Base-by-base conservation (phyloP, 2,329 filamentous ascomycete genomes). In the Trichoderma asperellum region DNA sequence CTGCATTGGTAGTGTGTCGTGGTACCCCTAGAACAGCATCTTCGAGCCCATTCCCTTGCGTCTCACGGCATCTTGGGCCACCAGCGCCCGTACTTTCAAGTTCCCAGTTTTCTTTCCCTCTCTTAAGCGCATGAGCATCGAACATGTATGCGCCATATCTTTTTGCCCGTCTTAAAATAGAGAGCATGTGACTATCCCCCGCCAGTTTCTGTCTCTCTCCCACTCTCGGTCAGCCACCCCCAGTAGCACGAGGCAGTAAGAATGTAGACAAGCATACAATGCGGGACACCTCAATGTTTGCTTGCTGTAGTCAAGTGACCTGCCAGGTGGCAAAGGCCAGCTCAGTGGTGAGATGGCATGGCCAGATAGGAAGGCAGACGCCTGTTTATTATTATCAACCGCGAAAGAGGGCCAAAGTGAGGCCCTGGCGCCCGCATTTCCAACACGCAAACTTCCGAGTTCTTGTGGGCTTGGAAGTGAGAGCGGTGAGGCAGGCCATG, bases 361-460 rank as follows among this genome's bases (percentile, higher is more conserved):
- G n/a, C n/a, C 11, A 49, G 40, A 47, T 12, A 34, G 43, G 60
- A 52, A 62, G 27, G 18, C 18, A 62, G 11, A 35, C 14, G 14
- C 18, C 21, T 35, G 18, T 52, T 14, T 61, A 32, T 49, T 34
- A 53, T 11, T 57, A 34, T 52, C 11, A 27, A 6, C 47, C 10
- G 21, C 16, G 40, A 59, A 29, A 35, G 14, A 68, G 58, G 57
- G 66, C 66, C 66, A 68, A 62, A 34, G 29, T 53, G 62, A 65
- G 62, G 37, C 24, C 52, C 62, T 24, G 35, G 56, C 47, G 21
- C 34, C 49, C 40, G 18, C 47, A 43, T 18, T 29, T 43, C 56
- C 21, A 59, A 56, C 21, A 43, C 21, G 40, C 34, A 24, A 24
- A 24, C 24, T 24, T 21, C 21, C n/a, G 40, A 21, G 40, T 43